These are phyloP conservation scores for Lactarius quietus DNA, from an alignment of 768 basidiomycete genomes.

Conservation along the genomic window DNA sequence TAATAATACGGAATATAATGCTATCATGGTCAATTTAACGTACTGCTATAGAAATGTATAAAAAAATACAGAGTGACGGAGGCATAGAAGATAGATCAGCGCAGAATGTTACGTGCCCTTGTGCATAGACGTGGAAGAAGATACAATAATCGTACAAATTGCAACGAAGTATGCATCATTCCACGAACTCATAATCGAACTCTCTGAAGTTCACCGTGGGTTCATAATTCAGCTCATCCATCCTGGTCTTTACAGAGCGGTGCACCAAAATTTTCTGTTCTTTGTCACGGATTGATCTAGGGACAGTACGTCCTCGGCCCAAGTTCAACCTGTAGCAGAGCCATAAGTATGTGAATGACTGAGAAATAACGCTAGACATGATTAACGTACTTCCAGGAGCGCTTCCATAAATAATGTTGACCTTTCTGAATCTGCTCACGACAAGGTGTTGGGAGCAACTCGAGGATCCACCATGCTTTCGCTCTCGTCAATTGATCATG, in stretches of 20 bases:
- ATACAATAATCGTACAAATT: neutral
- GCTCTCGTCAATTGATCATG: slow-evolving; percentile 55
- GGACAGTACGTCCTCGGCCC: slow-evolving; percentile 3
- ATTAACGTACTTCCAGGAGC: slow-evolving; percentile 8
- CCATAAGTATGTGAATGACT: neutral
- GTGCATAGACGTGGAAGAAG: neutral
- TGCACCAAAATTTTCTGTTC: slow-evolving; percentile 3
- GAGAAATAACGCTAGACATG: neutral
- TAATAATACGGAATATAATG: no score
- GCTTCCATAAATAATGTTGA: neutral
- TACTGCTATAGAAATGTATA: neutral
- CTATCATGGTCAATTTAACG: no score
- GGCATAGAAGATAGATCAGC: neutral
- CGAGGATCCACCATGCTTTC: slow-evolving; percentile 63
- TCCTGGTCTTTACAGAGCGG: slow-evolving; percentile 13
- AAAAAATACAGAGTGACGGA: neutral
- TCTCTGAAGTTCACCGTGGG: slow-evolving; percentile 31
- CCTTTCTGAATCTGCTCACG: neutral
- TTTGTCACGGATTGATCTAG: neutral
- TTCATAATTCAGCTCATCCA: slow-evolving; percentile 30
- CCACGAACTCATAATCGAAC: slow-evolving; percentile 27
- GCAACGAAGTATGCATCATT: slow-evolving; percentile 18
- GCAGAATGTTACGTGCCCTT: no score
- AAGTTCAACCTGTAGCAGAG: slow-evolving; percentile 1
- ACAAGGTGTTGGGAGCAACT: slow-evolving; percentile 36